Conservation (phyloP, 352 stramenopile species). For the Nothophytophthora sp. region DNA sequence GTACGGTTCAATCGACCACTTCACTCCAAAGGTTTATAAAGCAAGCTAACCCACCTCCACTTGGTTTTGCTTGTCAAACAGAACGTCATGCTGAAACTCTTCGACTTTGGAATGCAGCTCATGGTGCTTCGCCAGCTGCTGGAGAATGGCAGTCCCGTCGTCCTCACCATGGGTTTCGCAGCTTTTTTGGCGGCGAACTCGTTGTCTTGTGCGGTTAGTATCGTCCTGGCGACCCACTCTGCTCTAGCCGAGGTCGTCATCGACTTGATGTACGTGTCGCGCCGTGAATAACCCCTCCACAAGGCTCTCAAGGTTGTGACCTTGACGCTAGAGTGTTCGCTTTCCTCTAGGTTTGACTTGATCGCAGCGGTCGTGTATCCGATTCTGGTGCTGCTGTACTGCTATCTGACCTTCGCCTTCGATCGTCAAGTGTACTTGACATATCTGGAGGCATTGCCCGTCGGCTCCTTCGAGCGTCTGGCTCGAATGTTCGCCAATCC, state of each 20-base stretch:
- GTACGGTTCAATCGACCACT: conserved; percentile 4
- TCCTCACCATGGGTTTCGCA: conserved; percentile 11
- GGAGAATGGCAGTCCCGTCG: conserved; percentile 9
- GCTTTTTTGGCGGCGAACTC: conserved; percentile 9
- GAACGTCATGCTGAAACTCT: conserved; percentile 24
- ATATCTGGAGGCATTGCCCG: background rate
- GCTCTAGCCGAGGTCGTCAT: conserved; percentile 18
- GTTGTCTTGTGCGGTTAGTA: conserved; percentile 4
- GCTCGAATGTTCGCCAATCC: conserved; percentile 15
- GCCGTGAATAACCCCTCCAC: no score
- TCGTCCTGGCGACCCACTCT: conserved; percentile 7
- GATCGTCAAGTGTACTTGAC: conserved; percentile 8
- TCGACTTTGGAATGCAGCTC: conserved; percentile 20
- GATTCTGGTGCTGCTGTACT: conserved; percentile 13
- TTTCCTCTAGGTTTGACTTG: conserved; percentile 25
- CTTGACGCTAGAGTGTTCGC: no score
- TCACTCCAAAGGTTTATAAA: background rate
- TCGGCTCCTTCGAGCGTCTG: conserved; percentile 15
- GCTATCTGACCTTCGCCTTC: conserved; percentile 17
- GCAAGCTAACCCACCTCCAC: background rate
- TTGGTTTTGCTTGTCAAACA: conserved; percentile 9
- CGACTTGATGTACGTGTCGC: conserved; percentile 16
- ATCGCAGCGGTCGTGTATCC: conserved; percentile 14
- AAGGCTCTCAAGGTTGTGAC: no score
- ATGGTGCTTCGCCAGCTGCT: conserved; percentile 12